phyloP scores from a whole-genome alignment of 1,284 basidiomycete genomes.

The Ustilago tritici region DNA sequence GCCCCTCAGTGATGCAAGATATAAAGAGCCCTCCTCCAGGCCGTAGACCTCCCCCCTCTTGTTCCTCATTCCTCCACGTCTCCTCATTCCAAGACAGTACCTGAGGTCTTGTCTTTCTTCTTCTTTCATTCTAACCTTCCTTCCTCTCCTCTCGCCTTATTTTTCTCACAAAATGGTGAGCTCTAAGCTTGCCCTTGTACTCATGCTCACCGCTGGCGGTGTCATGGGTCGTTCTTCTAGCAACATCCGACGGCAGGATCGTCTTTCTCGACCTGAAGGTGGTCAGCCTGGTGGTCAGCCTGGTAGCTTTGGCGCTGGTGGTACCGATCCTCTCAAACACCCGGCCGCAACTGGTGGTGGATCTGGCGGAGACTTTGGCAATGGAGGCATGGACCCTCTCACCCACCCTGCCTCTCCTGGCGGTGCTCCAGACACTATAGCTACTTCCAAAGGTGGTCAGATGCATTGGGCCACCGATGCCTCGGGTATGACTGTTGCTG shows the following conservation, averaged over 20 bases:
- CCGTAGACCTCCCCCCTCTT: neutral
- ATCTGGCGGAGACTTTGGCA: constrained; percentile 8
- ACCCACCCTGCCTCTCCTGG: constrained; percentile 18
- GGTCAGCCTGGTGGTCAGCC: neutral
- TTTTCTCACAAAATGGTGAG: constrained; percentile 31
- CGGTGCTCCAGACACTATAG: neutral
- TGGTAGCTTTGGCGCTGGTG: constrained; percentile 8
- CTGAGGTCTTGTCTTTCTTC: neutral
- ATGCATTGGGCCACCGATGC: constrained; percentile 42
- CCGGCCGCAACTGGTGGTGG: neutral
- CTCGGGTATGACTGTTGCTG: constrained; percentile 37
- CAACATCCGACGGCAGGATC: constrained; percentile 27
- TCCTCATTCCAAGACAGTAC: neutral
- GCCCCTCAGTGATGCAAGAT: constrained; percentile 1
- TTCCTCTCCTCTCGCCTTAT: neutral
- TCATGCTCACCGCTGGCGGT: constrained; percentile 50
- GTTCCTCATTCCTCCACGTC: constrained; percentile 1
- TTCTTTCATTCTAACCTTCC: neutral
- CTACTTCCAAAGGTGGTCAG: constrained; percentile 27
- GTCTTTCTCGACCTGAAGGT: constrained; percentile 18
- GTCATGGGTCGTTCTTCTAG: constrained; percentile 25
- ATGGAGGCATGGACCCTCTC: constrained; percentile 26
- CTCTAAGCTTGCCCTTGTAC: constrained; percentile 36
- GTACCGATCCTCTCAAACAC: neutral
- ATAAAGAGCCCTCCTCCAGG: neutral